These are phyloP conservation scores for Panaeolus cyanescens DNA, from an alignment of 768 basidiomycete species.

Conservation along the genomic window DNA sequence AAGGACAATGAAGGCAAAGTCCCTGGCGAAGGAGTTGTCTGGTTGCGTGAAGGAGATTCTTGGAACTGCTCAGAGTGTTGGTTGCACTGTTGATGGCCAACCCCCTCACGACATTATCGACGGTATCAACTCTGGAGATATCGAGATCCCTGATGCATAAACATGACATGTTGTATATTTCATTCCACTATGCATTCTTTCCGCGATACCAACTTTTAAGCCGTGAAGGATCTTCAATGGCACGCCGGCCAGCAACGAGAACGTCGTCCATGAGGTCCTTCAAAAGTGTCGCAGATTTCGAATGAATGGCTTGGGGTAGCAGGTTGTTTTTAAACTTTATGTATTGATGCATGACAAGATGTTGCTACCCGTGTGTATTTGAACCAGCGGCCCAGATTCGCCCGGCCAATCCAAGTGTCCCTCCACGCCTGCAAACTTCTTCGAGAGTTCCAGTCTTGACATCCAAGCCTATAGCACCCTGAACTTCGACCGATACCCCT, in stretches of 20 bases:
- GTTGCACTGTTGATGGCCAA: constrained; percentile 94
- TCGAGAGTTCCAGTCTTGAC: constrained; percentile 59
- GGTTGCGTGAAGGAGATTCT: constrained; percentile 96
- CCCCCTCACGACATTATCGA: constrained; percentile 94
- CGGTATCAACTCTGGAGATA: constrained; percentile 78
- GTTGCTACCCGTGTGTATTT: neutral
- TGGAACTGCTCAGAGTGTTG: constrained; percentile 95
- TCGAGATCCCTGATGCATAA: constrained; percentile 88
- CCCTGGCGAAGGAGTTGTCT: constrained; percentile 87
- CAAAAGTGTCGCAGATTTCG: neutral
- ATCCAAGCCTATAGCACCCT: constrained; percentile 59
- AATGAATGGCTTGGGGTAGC: neutral
- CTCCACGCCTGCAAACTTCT: constrained; percentile 73
- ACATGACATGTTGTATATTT: neutral
- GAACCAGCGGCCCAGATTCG: constrained; percentile 56
- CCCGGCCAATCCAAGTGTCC: constrained; percentile 67
- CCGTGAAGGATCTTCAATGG: neutral
- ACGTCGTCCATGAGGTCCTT: neutral
- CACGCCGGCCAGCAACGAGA: neutral
- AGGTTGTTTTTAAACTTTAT: neutral
- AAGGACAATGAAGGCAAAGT: constrained; percentile 94
- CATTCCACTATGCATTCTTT: neutral
- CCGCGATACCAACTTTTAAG: neutral
- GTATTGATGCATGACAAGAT: neutral
- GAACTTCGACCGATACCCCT: constrained; percentile 59